A percentile compares a stretch with the other conserved stretches of the same genome.
phyloP scores from a whole-genome alignment of 805 yeast species.

The Wickerhamiella vanderwaltii region DNA sequence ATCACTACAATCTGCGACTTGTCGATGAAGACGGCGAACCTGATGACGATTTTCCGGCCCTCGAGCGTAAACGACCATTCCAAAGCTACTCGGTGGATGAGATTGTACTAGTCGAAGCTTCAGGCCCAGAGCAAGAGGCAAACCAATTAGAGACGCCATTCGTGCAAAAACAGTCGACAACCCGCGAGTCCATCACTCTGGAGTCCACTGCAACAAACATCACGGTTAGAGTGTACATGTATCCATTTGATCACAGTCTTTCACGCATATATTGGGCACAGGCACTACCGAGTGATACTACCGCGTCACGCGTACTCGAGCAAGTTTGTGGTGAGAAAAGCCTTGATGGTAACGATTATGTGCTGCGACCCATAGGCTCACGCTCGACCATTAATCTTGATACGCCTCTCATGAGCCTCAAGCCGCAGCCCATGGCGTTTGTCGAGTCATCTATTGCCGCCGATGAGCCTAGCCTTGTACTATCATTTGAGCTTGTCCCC shows the following conservation, averaged over 20 bases:
- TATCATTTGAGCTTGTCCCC: conserved; percentile 12
- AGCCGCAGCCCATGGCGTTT: conserved; percentile 5
- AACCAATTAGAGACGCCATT: conserved; percentile 27
- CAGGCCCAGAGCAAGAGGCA: conserved; percentile 26
- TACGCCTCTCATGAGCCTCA: background rate
- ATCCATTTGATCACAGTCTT: conserved; percentile 26
- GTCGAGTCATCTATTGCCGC: background rate
- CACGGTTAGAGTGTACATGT: conserved; percentile 22
- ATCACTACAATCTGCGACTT: conserved; percentile 62
- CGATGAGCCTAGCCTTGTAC: conserved; percentile 5
- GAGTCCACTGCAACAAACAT: conserved; percentile 12
- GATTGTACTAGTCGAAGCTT: conserved; percentile 58
- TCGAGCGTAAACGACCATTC: conserved; percentile 55
- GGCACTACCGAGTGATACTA: conserved; percentile 16
- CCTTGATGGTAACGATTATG: conserved; percentile 25
- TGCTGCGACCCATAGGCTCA: conserved; percentile 22
- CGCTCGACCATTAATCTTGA: background rate
- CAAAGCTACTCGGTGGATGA: conserved; percentile 71
- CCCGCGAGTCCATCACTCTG: background rate
- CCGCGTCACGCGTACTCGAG: conserved; percentile 22
- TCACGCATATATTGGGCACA: conserved; percentile 24
- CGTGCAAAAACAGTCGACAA: background rate
- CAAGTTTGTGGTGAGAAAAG: conserved; percentile 25
- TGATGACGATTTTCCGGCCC: conserved; percentile 79
- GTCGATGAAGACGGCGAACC: conserved; percentile 91